A percentile compares a stretch with the other conserved stretches of the same genome.
phyloP scores from a whole-genome alignment of 2,329 filamentous ascomycete genomes.

The Fusarium anguioides region DNA sequence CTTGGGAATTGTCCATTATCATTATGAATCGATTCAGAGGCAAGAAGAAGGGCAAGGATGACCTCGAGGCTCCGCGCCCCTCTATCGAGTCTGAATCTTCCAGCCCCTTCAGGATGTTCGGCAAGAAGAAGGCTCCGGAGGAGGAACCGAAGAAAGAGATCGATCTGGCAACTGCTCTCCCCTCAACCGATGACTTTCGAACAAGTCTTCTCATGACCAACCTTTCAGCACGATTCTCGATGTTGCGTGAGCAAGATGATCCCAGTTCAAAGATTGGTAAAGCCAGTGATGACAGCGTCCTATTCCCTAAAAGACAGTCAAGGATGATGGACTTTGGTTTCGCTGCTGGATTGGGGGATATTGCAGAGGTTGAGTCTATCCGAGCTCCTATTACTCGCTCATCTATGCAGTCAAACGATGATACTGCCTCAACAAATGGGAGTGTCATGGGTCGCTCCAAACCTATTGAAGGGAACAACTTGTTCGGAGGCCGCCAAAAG shows the following conservation, averaged over 20 bases:
- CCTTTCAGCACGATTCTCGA: conserved; percentile 93
- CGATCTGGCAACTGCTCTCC: conserved; percentile 79
- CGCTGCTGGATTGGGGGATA: conserved; percentile 75
- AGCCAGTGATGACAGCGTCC: conserved; percentile 92
- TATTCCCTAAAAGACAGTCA: conserved; percentile 84
- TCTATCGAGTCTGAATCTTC: conserved; percentile 67
- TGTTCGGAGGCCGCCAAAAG: conserved; percentile 96
- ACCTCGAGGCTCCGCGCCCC: conserved; percentile 56
- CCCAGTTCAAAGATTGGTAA: conserved; percentile 90
- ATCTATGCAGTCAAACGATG: conserved; percentile 77
- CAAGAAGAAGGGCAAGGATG: conserved; percentile 76
- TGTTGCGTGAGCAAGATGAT: conserved; percentile 95
- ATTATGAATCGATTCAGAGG: conserved; percentile 82
- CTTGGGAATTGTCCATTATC: conserved; percentile 16
- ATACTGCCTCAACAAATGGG: conserved; percentile 70
- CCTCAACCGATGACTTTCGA: conserved; percentile 87
- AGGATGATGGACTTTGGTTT: conserved; percentile 77
- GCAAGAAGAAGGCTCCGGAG: conserved; percentile 65
- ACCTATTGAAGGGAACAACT: conserved; percentile 87
- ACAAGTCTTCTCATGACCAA: conserved; percentile 97
- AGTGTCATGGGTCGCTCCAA: conserved; percentile 88
- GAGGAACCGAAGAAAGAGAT: conserved; percentile 73
- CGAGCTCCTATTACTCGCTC: conserved; percentile 70
- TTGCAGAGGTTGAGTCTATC: conserved; percentile 90
- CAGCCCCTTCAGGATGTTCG: conserved; percentile 65